Evolutionary conservation across 495 filamentous ascomycete species (phyloP), one percentile per base, ranked within the genome.

Genomic region (Aspergillus leporis): DNA sequence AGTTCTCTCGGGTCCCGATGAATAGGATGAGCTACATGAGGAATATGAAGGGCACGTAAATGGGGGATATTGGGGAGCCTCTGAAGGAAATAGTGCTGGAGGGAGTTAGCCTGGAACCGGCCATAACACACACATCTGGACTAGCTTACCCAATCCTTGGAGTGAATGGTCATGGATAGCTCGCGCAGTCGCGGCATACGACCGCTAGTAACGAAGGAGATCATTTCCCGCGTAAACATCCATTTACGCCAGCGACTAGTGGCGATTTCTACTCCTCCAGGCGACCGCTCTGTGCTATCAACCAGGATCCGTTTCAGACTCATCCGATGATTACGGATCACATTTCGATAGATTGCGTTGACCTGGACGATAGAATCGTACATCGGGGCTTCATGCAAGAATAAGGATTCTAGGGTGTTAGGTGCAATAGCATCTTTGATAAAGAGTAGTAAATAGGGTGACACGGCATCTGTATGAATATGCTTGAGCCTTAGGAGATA

Each of bases 11-110:
- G 76, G 51, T 75, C 76, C 9, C 73, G 71, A 41, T 86, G 78
- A n/a, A 84, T 78, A 54, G 84, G 83, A 40, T 89, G 84, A 36
- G 81, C 75, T 31, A 97, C 86, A 64, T 87, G 81, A 2, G 90
- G 85, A 25, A 98, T 84, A 65, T 97, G 87, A 5, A 97, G 78
- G 1, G 90, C 87, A 4, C 86, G 87, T 30, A 98, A 82, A 55
- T 90, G 85, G 3, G 87, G 80, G 53, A 96, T 80, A 31, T 86
- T 80, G 2, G 91, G 91, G 18, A 98, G 83, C 53, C 87, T 80
- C 63, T 92, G 91, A 5, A 98, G 82, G 78, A 98, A 92, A 61
- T 83, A 88, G 77, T 98, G 93, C 92, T 96, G 49, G 34, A 48
- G 9, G 58, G 14, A 43, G 51, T 64, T 57, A 68, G 60, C 56